These are phyloP conservation scores for Colletotrichum falcatum DNA, from an alignment of 2,329 filamentous ascomycete genomes.

Conservation along the genomic window DNA sequence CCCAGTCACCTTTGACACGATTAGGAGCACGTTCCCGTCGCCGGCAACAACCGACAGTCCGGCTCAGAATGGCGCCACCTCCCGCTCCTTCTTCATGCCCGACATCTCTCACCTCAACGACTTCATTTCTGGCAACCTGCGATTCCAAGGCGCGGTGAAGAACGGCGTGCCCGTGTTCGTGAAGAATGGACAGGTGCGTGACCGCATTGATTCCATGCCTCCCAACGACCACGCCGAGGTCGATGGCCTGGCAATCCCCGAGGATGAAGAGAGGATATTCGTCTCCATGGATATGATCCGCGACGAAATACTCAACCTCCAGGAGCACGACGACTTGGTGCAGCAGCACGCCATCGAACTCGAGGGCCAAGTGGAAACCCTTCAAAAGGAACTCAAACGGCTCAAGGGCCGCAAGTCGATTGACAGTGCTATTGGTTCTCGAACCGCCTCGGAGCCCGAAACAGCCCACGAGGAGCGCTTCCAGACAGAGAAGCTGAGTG, in stretches of 20 bases:
- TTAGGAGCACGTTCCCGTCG: conserved; percentile 45
- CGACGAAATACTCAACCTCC: conserved; percentile 66
- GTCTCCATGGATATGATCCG: conserved; percentile 73
- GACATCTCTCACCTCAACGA: conserved; percentile 67
- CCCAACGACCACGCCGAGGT: conserved; percentile 60
- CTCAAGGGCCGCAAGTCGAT: conserved; percentile 55
- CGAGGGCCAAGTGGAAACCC: conserved; percentile 62
- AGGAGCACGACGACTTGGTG: conserved; percentile 67
- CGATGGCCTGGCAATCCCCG: conserved; percentile 62
- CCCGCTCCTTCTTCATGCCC: conserved; percentile 66
- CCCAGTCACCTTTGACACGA: conserved; percentile 41
- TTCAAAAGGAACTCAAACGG: conserved; percentile 62
- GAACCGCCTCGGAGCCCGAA: conserved; percentile 57
- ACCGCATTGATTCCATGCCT: conserved; percentile 52
- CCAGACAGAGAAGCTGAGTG: conserved; percentile 67
- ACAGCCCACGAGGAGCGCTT: conserved; percentile 57
- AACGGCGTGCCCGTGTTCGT: conserved; percentile 69
- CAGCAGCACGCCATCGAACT: conserved; percentile 66
- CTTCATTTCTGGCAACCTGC: conserved; percentile 67
- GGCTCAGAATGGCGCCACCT: conserved; percentile 55
- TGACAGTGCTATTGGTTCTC: conserved; percentile 51
- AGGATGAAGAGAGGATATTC: conserved; percentile 69
- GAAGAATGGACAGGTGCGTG: conserved; percentile 64
- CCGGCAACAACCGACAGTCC: conserved; percentile 51
- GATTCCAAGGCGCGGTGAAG: conserved; percentile 62